Conservation (phyloP, 768 basidiomycete genomes). For the Tricholoma matsutake region DNA sequence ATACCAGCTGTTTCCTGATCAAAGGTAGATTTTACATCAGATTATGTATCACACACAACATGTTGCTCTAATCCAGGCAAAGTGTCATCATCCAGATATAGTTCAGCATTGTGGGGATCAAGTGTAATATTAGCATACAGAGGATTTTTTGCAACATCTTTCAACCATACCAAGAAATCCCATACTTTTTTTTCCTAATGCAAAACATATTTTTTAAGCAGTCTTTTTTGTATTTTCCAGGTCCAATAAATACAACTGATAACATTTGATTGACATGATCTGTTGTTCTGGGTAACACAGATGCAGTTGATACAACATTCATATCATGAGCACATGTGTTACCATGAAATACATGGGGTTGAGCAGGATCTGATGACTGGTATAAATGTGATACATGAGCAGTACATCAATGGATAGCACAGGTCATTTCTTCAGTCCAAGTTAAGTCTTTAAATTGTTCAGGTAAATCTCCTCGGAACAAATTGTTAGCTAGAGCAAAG, state of each 20-base stretch:
- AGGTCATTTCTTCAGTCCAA: slow-evolving; percentile 29
- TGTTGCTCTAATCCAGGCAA: neutral
- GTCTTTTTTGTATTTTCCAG: slow-evolving; percentile 14
- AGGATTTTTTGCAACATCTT: slow-evolving; percentile 12
- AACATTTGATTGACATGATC: slow-evolving; percentile 23
- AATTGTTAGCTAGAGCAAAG: slow-evolving; percentile 19
- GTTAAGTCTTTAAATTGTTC: slow-evolving; percentile 21
- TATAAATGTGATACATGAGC: slow-evolving; percentile 26
- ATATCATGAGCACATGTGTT: slow-evolving; percentile 34
- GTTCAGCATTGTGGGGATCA: neutral
- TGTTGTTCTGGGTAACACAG: slow-evolving; percentile 22
- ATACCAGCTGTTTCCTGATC: slow-evolving; percentile 26
- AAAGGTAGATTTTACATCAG: slow-evolving; percentile 12
- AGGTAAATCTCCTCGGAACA: slow-evolving; percentile 21
- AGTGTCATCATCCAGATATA: slow-evolving; percentile 2
- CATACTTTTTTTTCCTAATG: slow-evolving; percentile 22
- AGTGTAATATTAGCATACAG: slow-evolving; percentile 15
- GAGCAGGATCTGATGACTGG: slow-evolving; percentile 17
- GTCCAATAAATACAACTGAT: slow-evolving; percentile 28
- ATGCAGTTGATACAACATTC: slow-evolving; percentile 28
- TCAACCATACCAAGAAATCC: slow-evolving; percentile 23
- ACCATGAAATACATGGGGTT: slow-evolving; percentile 27
- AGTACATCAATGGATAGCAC: slow-evolving; percentile 20
- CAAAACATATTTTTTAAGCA: slow-evolving; percentile 17
- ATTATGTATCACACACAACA: slow-evolving; percentile 14